Evolutionary conservation across 257 asterid species (phyloP), one percentile per base, ranked within the genome.

Genomic region (Leptodermis oblonga): DNA sequence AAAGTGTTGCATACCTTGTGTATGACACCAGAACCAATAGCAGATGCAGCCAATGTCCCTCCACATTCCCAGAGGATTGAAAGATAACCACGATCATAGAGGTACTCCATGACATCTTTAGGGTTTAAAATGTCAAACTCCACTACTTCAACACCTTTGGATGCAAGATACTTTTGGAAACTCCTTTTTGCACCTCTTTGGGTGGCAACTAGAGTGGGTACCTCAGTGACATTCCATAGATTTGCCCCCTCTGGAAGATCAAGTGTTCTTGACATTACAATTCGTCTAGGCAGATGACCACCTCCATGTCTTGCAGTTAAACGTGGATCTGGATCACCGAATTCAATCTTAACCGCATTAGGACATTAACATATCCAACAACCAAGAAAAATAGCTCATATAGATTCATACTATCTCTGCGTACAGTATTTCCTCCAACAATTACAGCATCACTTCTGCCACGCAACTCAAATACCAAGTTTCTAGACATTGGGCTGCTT

Each of bases 351-450:
- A 79, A 70, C 17, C 70, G 54, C 43, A 72, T 55, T 72, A 52
- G 58, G 52, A 31, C n/a, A 52, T 52, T 22, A 62, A 69, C 26
- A 62, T 67, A 73, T 70, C 61, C 53, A 53, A 61, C 65, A 71
- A 71, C 61, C 64, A 67, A 61, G 78, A 54, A 33, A 54, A 70
- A 78, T 39, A 77, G 71, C 76, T 64, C 69, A 63, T 48, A 77
- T 59, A 79, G 85, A 79, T 34, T 75, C 97, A 66, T 90, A 94
- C 99, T 82, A 80, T 94, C 99, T 85, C 68, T 86, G 85, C 97
- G 96, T 61, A 94, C 99, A 79, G 99, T 94, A 74, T 87, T 94
- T 82, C 99, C 99, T 73, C 99, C 99, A 22, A 94, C 99, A 73
- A 94, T 84, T 56, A 94, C 97, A 73, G 96, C 99, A 81, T 94